Evolutionary conservation across 495 filamentous ascomycete species (phyloP), one percentile per base, ranked within the genome.

Genomic region (Xylaria longipes): DNA sequence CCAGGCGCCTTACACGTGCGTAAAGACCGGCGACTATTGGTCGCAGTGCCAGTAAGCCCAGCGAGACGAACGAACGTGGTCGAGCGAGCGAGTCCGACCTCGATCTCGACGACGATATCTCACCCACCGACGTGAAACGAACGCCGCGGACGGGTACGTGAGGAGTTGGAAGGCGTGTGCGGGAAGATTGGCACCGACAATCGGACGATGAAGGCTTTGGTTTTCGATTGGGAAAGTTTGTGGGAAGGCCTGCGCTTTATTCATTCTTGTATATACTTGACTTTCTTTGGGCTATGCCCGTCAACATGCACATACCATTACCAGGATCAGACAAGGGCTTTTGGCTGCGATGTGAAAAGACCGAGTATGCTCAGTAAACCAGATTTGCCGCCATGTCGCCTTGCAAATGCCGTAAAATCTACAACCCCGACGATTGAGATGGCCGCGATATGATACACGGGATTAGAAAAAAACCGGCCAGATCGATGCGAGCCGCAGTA

Each of bases 1-100:
- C 60, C 52, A 74, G 68, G 48, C 82, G 37, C 81, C 82, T 9
- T 83, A 78, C 71, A 75, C 22, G 31, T 83, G 82, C 62, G 68
- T 75, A 33, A 33, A 27, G 5, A 25, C 52, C 2, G 65, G 80
- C 27, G 65, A 74, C 35, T 82, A 77, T 74, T 81, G 78, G 80
- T 75, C 79, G 7, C 74, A 75, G 43, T 84, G 82, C 70, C 62
- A 77, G 62, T 84, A 72, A 66, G 33, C 35, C 17, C 14, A 17
- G 15, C 61, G 22, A 15, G 8, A 20, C 39, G 35, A 15, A 20
- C 39, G 35, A 56, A 56, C 25, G 25, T 35, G 17, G 12, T 17
- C 45, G 43, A 63, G 37, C 33, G 61, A 64, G 14, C 62, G 39
- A 27, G 22, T 48, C 62, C 37, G 37, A 29, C 27, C 9, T 46